Evolutionary conservation across 1,284 basidiomycete genomes (phyloP).

Genomic region (Fomitopsis palustris): DNA sequence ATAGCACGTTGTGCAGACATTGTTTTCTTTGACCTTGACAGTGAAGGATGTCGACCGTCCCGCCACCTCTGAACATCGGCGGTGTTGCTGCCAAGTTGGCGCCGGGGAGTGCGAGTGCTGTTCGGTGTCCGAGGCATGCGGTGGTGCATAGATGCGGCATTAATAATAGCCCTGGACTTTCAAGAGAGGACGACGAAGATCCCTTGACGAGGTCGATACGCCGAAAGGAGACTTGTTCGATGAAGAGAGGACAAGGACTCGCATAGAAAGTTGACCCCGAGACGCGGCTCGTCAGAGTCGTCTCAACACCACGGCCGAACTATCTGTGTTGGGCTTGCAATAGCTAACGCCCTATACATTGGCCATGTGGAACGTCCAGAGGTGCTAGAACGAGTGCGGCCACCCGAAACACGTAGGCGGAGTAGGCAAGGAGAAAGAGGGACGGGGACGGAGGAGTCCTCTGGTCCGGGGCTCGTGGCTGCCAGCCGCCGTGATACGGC

Average conservation of each 20-base stretch:
- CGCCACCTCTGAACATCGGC: too few species aligned
- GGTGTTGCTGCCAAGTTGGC: too few species aligned
- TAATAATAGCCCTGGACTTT: too few species aligned
- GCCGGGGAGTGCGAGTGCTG: too few species aligned
- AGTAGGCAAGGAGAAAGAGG: not conserved
- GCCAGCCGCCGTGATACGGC: conserved; percentile 1
- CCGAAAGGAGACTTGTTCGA: conserved; percentile 6
- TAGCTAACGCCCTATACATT: not conserved
- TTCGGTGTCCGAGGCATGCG: too few species aligned
- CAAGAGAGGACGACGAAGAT: too few species aligned
- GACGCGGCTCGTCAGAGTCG: not conserved
- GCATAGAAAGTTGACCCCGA: not conserved
- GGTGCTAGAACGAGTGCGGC: not conserved
- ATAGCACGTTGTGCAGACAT: too few species aligned
- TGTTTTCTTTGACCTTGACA: too few species aligned
- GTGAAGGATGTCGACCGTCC: too few species aligned
- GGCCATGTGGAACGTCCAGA: not conserved
- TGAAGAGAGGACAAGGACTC: conserved; percentile 3
- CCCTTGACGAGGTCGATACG: not conserved
- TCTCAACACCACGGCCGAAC: not conserved
- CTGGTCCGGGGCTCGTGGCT: not conserved
- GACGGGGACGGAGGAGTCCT: not conserved
- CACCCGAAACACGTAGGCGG: not conserved
- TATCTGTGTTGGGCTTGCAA: not conserved
- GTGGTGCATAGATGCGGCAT: too few species aligned